Conservation (phyloP, 2,329 filamentous ascomycete species). For the Beauveria sp. region DNA sequence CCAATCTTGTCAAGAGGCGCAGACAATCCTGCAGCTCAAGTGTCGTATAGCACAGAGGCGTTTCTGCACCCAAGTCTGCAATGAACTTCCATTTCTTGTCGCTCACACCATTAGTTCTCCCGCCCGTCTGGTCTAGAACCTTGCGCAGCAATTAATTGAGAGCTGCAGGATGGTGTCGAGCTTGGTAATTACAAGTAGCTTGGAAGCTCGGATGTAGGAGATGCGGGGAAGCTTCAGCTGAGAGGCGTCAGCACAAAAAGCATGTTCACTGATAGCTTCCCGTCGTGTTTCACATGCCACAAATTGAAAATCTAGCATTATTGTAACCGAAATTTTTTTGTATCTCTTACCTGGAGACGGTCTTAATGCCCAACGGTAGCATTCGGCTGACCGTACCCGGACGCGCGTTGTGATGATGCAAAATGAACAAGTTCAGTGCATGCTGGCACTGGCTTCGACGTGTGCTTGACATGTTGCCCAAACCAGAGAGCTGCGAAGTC, state of each 20-base stretch:
- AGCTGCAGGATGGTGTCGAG: slow-evolving; percentile 5
- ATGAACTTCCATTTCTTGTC: not conserved
- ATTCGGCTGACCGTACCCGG: not conserved
- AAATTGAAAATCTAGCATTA: not conserved
- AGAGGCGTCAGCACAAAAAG: not conserved
- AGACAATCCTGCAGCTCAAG: not conserved
- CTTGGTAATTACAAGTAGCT: not conserved
- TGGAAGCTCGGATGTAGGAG: not conserved
- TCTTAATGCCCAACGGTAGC: not conserved
- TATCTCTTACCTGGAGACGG: not conserved
- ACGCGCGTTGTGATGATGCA: not conserved
- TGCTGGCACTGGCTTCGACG: not conserved
- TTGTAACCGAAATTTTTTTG: not conserved
- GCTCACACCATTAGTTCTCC: not conserved
- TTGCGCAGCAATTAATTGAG: not conserved
- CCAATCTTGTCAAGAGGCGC: not conserved
- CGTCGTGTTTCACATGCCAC: slow-evolving; percentile 1
- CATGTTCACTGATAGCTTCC: not conserved
- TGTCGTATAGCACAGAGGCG: not conserved
- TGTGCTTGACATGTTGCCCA: not conserved
- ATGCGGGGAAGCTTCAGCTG: slow-evolving; percentile 7
- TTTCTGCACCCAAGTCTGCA: not conserved
- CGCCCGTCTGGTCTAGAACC: slow-evolving; percentile 3
- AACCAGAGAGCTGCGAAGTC: not conserved
- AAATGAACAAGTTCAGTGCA: not conserved